phyloP scores from a whole-genome alignment of 129 eudicot genomes.

The Helianthus annuus region HanXRQr2.0-SUNRISE NC_035446.2:23035567-23036066 shows the following conservation, averaged over 20 bases:
- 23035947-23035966: constrained; percentile 78
- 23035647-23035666: constrained; percentile 74
- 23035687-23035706: constrained; percentile 74
- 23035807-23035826: constrained; percentile 84
- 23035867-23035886: constrained; percentile 68
- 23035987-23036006: too few relatives aligned
- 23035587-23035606: not conserved
- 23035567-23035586: not conserved
- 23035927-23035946: constrained; percentile 77
- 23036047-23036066: not conserved
- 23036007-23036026: too few relatives aligned
- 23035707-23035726: constrained; percentile 90
- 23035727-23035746: constrained; percentile 69
- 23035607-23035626: not conserved
- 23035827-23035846: constrained; percentile 81
- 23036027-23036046: not conserved
- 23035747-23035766: constrained; percentile 58
- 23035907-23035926: constrained; percentile 90
- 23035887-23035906: constrained; percentile 75
- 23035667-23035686: constrained; percentile 86
- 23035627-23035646: constrained; percentile 45
- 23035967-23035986: too few relatives aligned
- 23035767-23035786: constrained; percentile 69
- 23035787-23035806: constrained; percentile 97
- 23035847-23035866: constrained; percentile 63